A percentile compares a stretch with the other conserved stretches of the same genome.
Conservation (phyloP, 2,329 filamentous ascomycete species). For the Cytospora schulzeri region DNA sequence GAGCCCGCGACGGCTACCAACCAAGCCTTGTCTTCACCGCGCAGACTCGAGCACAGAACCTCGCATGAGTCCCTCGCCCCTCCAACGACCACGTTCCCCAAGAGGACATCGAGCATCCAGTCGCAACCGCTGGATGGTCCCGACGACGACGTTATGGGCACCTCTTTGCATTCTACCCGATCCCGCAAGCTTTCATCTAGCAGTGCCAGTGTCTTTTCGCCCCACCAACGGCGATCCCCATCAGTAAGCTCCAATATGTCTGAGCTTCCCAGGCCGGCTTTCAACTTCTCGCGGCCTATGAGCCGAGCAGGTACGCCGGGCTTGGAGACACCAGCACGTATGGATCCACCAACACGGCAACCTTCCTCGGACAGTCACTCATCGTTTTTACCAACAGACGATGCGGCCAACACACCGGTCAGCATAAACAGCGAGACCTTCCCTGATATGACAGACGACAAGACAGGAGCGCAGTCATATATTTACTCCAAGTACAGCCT, state of each 20-base stretch:
- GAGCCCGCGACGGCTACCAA: constrained; percentile 40
- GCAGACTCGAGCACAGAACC: constrained; percentile 44
- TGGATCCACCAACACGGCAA: constrained; percentile 63
- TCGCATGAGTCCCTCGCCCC: constrained; percentile 50
- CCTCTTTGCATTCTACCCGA: constrained; percentile 63
- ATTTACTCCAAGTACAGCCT: constrained; percentile 84
- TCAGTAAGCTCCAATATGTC: constrained; percentile 85
- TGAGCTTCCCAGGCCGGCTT: constrained; percentile 69
- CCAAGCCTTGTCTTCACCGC: constrained; percentile 45
- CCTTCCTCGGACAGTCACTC: constrained; percentile 69
- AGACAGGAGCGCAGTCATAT: constrained; percentile 68
- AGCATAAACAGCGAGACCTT: constrained; percentile 74
- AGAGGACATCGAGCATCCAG: constrained; percentile 61
- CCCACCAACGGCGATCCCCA: constrained; percentile 72
- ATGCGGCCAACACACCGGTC: constrained; percentile 67
- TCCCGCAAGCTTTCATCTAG: constrained; percentile 78
- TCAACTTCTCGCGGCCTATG: constrained; percentile 92
- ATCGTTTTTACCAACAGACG: constrained; percentile 64
- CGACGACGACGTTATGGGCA: constrained; percentile 67
- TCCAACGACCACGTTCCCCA: constrained; percentile 41
- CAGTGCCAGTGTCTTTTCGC: constrained; percentile 57
- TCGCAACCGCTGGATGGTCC: constrained; percentile 61
- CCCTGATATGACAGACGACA: constrained; percentile 55
- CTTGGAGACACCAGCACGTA: constrained; percentile 29
- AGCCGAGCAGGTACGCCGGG: constrained; percentile 69